Evolutionary conservation across 2,329 filamentous ascomycete species (phyloP), one percentile per base, ranked within the genome.

Genomic region (Diaporthe longicolla): DNA sequence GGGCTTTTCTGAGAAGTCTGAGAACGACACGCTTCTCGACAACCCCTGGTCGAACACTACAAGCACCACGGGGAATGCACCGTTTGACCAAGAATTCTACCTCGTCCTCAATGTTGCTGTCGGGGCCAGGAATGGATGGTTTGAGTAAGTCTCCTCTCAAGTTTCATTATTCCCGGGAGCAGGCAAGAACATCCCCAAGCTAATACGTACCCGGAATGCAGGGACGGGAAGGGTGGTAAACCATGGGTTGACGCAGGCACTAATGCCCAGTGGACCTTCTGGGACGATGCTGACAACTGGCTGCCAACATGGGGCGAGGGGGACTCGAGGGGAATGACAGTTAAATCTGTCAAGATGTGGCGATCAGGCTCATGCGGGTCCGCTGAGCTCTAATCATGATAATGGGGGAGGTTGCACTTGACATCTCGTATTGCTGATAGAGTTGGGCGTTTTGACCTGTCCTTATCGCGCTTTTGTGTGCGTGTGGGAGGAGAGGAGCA

Each of bases 41-140:
- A 82, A 88, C 76, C 87, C 87, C 1, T 89, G 87, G 87, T 79
- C 77, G 3, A 74, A 79, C 9, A 82, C 82, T 19, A 82, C 79
- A 3, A 80, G 81, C n/a, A 80, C 80, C 9, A 81, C 79, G 9
- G 79, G 79, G 52, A 87, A 85, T 74, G 85, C 87, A 4, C 87
- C 87, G 0, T 89, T 89, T 78, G 87, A 89, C 77, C 84, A 88
- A 77, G 77, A 81, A 0, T 89, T 89, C 76, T 88, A 86, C 75
- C 81, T 89, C 21, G 85, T 89, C 48, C 78, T 89, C 35, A 87
- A 87, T 76, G 86, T 89, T 1, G 87, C 87, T 0, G 86, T 89
- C 45, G 87, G 87, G 2, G 80, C 82, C 52, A 85, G 79, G 9
- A 88, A 86, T 72, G 87, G 87, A 21, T 89, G 84, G 81, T 89